Evolutionary conservation across 495 filamentous ascomycete genomes (phyloP).

Genomic region (Xylaria bambusicola): DNA sequence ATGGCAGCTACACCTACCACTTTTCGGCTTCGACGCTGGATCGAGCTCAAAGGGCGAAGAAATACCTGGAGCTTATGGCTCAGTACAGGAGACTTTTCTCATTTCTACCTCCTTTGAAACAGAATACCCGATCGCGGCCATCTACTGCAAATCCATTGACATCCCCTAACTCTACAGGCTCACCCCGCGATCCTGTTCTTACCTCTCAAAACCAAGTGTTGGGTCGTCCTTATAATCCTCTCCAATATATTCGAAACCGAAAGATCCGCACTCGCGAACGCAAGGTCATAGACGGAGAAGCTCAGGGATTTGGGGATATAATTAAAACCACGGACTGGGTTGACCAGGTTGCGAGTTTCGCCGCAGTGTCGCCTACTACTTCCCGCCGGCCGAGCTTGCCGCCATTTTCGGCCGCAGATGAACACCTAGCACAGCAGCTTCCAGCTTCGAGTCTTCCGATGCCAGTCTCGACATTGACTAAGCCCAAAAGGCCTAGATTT

Average conservation of each 20-base stretch:
- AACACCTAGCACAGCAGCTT: constrained; percentile 32
- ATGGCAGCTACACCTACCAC: constrained; percentile 54
- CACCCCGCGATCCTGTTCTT: constrained; percentile 17
- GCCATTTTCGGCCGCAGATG: constrained; percentile 49
- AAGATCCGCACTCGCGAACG: constrained; percentile 75
- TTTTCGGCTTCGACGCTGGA: constrained; percentile 76
- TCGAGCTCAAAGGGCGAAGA: constrained; percentile 75
- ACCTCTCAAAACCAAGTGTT: constrained; percentile 28
- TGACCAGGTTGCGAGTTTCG: constrained; percentile 59
- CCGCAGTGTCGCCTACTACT: constrained; percentile 28
- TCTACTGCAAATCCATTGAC: constrained; percentile 32
- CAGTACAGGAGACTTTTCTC: constrained; percentile 79
- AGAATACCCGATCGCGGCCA: constrained; percentile 30
- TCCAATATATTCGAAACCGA: constrained; percentile 85
- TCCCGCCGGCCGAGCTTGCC: constrained; percentile 48
- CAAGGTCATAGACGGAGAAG: constrained; percentile 66
- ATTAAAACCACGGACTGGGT: constrained; percentile 73
- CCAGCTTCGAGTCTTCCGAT: constrained; percentile 37
- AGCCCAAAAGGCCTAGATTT: constrained; percentile 64
- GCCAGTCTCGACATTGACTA: constrained; percentile 35
- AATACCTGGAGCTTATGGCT: constrained; percentile 73
- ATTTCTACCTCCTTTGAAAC: constrained; percentile 69
- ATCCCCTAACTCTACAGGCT: constrained; percentile 29
- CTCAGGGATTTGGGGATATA: constrained; percentile 75
- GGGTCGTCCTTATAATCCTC: constrained; percentile 76